A percentile compares a stretch with the other conserved stretches of the same genome.
phyloP scores from a whole-genome alignment of 768 basidiomycete species.

The Tulasnella sp. region DNA sequence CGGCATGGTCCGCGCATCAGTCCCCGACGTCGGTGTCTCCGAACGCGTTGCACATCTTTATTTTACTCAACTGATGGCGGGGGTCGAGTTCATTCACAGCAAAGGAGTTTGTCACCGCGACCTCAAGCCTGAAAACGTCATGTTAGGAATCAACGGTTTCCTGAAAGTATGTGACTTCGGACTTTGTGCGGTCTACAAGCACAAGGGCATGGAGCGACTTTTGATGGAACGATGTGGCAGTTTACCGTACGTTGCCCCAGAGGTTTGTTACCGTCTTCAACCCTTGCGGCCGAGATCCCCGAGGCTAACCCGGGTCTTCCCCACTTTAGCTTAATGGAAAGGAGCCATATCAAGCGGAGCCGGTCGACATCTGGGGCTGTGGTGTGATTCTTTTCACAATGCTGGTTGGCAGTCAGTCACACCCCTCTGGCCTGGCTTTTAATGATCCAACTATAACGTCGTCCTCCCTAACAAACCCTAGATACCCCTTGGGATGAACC shows the following conservation, averaged over 20 bases:
- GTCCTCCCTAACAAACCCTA: conserved; percentile 34
- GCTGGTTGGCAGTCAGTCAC: conserved; percentile 70
- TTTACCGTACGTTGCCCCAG: conserved; percentile 90
- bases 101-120: conserved; percentile 96
- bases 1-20: conserved; percentile 41
- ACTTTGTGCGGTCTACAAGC: conserved; percentile 80
- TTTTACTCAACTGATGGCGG: conserved; percentile 78
- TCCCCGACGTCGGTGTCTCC: conserved; percentile 81
- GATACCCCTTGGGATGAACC: conserved; percentile 99
- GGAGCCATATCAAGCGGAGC: conserved; percentile 78
- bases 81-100: conserved; percentile 78
- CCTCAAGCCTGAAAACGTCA: conserved; percentile 92
- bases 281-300: background rate
- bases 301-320: background rate
- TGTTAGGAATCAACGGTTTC: conserved; percentile 75
- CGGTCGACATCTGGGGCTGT: conserved; percentile 93
- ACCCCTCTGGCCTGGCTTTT: background rate
- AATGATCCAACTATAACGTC: background rate
- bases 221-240: conserved; percentile 86
- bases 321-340: conserved; percentile 56
- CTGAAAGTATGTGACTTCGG: conserved; percentile 97
- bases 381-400: conserved; percentile 93
- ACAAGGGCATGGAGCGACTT: conserved; percentile 75
- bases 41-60: conserved; percentile 88
- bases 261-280: conserved; percentile 49